Percentiles rank a stretch among this genome's conserved stretches.
These are phyloP conservation scores for Ceratocystiopsis sp. DNA, from an alignment of 2,329 filamentous ascomycete species.

Conservation along the genomic window DNA sequence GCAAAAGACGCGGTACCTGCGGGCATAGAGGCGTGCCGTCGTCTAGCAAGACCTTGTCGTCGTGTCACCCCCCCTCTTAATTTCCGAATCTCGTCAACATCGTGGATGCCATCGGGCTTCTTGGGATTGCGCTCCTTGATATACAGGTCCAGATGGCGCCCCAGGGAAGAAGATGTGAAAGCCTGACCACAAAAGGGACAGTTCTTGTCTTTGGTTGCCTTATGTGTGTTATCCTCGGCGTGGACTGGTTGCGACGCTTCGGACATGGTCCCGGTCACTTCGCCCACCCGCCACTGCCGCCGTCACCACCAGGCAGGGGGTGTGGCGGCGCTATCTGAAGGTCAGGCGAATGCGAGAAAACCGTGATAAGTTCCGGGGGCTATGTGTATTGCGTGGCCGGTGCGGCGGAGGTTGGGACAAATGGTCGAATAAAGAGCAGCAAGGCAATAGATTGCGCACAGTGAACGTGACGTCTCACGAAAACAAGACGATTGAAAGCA, in stretches of 20 bases:
- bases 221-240: constrained; percentile 17
- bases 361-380: too few relatives aligned
- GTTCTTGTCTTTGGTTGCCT: constrained; percentile 62
- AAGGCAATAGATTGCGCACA: too few relatives aligned
- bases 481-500: too few relatives aligned
- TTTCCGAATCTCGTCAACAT: constrained; percentile 76
- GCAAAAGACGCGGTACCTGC: constrained; percentile 28
- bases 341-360: too few relatives aligned
- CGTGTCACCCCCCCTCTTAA: constrained; percentile 74
- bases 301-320: too few relatives aligned
- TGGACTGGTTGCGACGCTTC: constrained; percentile 11
- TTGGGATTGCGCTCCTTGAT: constrained; percentile 90
- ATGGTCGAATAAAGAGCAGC: too few relatives aligned
- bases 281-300: neutral
- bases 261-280: constrained; percentile 9
- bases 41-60: constrained; percentile 50
- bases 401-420: too few relatives aligned
- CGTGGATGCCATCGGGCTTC: constrained; percentile 67
- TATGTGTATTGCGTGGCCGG: too few relatives aligned
- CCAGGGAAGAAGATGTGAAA: constrained; percentile 87
- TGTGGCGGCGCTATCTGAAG: too few relatives aligned
- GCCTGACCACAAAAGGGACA: constrained; percentile 79
- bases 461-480: too few relatives aligned
- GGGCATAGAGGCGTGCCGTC: constrained; percentile 33
- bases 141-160: constrained; percentile 84